A percentile compares a stretch with the other conserved stretches of the same genome.
Evolutionary conservation across 768 basidiomycete genomes (phyloP).

Genomic region (Lepiota brunneoincarnata): DNA sequence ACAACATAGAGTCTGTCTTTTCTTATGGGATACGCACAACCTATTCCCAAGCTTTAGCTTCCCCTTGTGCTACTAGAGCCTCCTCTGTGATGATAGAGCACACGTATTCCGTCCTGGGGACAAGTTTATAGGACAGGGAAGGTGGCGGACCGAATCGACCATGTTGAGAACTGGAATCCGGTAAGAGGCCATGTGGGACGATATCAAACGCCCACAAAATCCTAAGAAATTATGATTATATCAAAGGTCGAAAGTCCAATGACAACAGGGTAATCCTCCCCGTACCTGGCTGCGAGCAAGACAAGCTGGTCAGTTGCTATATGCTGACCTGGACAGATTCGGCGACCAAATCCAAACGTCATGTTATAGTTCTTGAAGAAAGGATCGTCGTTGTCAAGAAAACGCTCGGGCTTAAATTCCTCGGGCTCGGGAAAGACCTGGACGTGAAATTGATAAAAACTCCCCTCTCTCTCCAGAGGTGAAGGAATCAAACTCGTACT

Average conservation of each 20-base stretch:
- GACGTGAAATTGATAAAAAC: background rate
- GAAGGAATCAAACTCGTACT: background rate
- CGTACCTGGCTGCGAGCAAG: slow-evolving; percentile 20
- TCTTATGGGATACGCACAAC: no score
- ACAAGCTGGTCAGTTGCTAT: slow-evolving; percentile 23
- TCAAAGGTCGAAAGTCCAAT: background rate
- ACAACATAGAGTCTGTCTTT: background rate
- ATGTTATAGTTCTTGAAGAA: slow-evolving; percentile 20
- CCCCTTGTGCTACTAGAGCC: slow-evolving; percentile 1
- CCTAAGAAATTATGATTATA: slow-evolving; percentile 8
- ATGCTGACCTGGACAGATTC: slow-evolving; percentile 25
- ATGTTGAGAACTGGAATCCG: background rate
- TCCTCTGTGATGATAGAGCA: background rate
- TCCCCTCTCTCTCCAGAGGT: slow-evolving; percentile 17
- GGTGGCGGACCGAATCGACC: background rate
- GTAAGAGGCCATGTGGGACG: background rate
- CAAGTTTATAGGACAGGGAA: slow-evolving; percentile 1
- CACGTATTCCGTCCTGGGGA: background rate
- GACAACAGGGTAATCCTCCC: background rate
- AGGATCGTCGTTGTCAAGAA: slow-evolving; percentile 16
- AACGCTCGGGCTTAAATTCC: slow-evolving; percentile 22
- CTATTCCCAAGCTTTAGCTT: slow-evolving; percentile 2
- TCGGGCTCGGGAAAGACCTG: slow-evolving; percentile 23
- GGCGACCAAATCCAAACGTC: slow-evolving; percentile 25
- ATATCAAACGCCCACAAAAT: slow-evolving; percentile 23